These are phyloP conservation scores for Lodderomyces pseudojiufengensis DNA, from an alignment of 1,139 yeast species.

Conservation along the genomic window DNA sequence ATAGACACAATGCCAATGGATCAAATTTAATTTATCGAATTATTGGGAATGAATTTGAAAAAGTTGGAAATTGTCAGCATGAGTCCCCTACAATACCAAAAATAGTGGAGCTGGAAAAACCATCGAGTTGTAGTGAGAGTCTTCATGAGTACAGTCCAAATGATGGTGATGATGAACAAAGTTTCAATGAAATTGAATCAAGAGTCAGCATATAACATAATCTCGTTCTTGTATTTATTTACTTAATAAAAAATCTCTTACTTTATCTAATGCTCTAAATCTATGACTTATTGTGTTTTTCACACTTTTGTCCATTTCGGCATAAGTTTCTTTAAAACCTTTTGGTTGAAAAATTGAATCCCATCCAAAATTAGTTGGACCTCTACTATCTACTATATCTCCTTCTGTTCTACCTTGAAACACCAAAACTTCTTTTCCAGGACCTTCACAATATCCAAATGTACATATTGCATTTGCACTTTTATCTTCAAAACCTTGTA, in stretches of 20 bases:
- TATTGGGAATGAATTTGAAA: too few relatives aligned
- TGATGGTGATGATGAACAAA: constrained; percentile 14
- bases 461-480: constrained; percentile 88
- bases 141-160: constrained; percentile 8
- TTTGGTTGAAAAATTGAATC: constrained; percentile 84
- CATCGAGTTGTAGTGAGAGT: background rate
- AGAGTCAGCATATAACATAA: background rate
- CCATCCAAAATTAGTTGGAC: constrained; percentile 89
- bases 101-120: background rate
- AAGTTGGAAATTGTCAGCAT: too few relatives aligned
- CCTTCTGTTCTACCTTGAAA: constrained; percentile 90
- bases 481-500: constrained; percentile 77
- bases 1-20: too few relatives aligned
- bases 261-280: constrained; percentile 71
- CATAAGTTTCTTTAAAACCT: constrained; percentile 71
- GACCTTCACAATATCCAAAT: constrained; percentile 85
- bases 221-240: constrained; percentile 4
- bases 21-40: too few relatives aligned
- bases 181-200: constrained; percentile 5
- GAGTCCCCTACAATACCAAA: too few relatives aligned
- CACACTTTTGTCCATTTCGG: constrained; percentile 77
- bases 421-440: constrained; percentile 63
- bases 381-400: constrained; percentile 69
- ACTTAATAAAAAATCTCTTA: constrained; percentile 53
- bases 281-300: constrained; percentile 88